These are phyloP conservation scores for Teunomyces barrocoloradensis DNA, from an alignment of 805 yeast species.

Conservation along the genomic window DNA sequence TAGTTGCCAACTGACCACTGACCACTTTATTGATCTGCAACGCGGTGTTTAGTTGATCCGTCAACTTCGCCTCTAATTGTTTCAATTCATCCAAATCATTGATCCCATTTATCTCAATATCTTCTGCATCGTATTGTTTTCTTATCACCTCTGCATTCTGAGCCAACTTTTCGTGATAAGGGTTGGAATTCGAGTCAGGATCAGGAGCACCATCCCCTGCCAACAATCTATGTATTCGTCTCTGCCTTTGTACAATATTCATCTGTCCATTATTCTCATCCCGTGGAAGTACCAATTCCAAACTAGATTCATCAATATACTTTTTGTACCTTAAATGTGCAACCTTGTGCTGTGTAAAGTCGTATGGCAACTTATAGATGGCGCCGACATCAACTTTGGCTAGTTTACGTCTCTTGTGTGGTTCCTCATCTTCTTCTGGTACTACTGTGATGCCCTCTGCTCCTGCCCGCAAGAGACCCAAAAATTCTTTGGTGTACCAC, in stretches of 20 bases:
- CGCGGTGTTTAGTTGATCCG: constrained; percentile 35
- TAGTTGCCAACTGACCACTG: constrained; percentile 22
- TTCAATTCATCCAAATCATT: constrained; percentile 17
- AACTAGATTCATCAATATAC: constrained; percentile 4
- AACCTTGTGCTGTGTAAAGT: constrained; percentile 31
- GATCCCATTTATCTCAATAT: constrained; percentile 10
- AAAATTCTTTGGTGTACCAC: constrained; percentile 38
- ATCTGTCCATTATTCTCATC: constrained; percentile 1
- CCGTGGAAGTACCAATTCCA: constrained; percentile 12
- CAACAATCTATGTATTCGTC: constrained; percentile 3
- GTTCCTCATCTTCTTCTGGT: constrained; percentile 1
- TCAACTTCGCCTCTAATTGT: constrained; percentile 24
- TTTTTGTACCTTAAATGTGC: constrained; percentile 32
- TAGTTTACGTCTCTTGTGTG: constrained; percentile 1
- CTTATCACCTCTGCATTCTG: constrained; percentile 6
- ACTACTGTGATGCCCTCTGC: not conserved
- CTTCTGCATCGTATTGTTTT: not conserved
- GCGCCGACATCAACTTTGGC: constrained; percentile 14
- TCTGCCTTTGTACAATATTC: constrained; percentile 9
- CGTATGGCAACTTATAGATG: constrained; percentile 26
- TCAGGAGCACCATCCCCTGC: constrained; percentile 7
- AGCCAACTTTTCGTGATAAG: constrained; percentile 8
- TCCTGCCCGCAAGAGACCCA: constrained; percentile 21
- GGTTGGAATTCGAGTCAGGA: constrained; percentile 1
- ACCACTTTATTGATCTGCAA: constrained; percentile 37